These are phyloP conservation scores for Lignosus rhinocerotis DNA, from an alignment of 1,284 basidiomycete species.

Conservation along the genomic window DNA sequence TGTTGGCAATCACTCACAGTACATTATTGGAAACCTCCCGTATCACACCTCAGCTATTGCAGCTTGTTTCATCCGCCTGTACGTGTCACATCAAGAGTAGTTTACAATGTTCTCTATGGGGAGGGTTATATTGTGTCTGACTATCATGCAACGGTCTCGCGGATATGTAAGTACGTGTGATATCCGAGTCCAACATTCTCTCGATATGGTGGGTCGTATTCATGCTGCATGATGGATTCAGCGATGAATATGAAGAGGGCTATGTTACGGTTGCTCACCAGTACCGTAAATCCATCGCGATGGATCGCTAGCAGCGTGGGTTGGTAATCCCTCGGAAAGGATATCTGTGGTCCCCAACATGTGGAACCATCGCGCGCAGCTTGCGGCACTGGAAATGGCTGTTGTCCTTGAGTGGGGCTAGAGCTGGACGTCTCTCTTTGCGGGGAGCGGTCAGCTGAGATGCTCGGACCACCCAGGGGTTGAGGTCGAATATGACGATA, in stretches of 20 bases:
- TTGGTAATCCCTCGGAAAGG: slow-evolving; percentile 3
- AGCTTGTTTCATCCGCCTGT: not conserved
- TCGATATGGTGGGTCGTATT: slow-evolving; percentile 9
- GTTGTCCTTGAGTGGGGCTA: not conserved
- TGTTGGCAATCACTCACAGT: not conserved
- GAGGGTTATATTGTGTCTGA: not conserved
- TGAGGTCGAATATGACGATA: slow-evolving; percentile 4
- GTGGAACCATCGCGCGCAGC: not conserved
- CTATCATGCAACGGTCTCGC: not conserved
- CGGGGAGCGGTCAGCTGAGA: not conserved
- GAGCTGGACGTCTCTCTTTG: not conserved
- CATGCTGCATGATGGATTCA: not conserved
- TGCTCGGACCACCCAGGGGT: slow-evolving; percentile 1
- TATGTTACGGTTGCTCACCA: not conserved
- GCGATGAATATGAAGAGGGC: not conserved
- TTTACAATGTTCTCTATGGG: not conserved
- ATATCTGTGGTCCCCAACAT: not conserved
- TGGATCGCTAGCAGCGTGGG: slow-evolving; percentile 5
- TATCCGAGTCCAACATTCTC: slow-evolving; percentile 6
- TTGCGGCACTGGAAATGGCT: not conserved
- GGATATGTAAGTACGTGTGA: not conserved
- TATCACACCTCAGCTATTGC: slow-evolving; percentile 1
- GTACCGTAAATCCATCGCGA: slow-evolving; percentile 1
- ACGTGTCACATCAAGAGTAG: not conserved
- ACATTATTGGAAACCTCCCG: slow-evolving; percentile 10